phyloP scores from a whole-genome alignment of 352 stramenopile genomes.

The Globisporangium megalacanthum region DNA sequence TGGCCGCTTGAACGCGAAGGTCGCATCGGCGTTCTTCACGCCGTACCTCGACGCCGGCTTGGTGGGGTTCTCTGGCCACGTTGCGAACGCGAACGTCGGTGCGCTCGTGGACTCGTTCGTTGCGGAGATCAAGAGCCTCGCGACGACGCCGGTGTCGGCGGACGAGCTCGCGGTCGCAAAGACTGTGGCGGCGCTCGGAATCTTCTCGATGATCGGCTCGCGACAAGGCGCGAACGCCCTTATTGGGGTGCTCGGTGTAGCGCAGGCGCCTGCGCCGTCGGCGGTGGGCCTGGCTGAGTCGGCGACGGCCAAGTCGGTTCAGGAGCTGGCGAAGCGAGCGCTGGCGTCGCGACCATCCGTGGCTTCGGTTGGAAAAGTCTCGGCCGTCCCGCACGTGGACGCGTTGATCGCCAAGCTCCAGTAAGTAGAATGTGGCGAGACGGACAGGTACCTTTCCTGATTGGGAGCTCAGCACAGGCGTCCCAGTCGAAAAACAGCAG shows the following conservation, averaged over 20 bases:
- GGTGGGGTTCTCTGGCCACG: slow-evolving; percentile 56
- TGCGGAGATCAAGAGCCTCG: slow-evolving; percentile 71
- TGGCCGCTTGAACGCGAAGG: slow-evolving; percentile 57
- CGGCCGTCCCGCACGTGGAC: slow-evolving; percentile 65
- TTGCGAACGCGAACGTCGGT: slow-evolving; percentile 42
- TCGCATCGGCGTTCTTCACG: slow-evolving; percentile 49
- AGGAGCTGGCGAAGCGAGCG: slow-evolving; percentile 75
- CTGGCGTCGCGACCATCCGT: slow-evolving; percentile 67
- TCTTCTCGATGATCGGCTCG: slow-evolving; percentile 28
- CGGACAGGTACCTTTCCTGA: slow-evolving; percentile 9
- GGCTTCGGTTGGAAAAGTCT: slow-evolving; percentile 70
- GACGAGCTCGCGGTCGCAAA: slow-evolving; percentile 76
- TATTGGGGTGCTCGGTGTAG: slow-evolving; percentile 36
- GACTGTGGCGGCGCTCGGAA: slow-evolving; percentile 45
- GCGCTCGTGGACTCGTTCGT: slow-evolving; percentile 65
- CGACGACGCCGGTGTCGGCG: slow-evolving; percentile 43
- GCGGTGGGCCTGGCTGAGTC: slow-evolving; percentile 24
- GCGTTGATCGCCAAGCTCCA: slow-evolving; percentile 70
- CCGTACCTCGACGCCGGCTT: slow-evolving; percentile 62
- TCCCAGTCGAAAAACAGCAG: too few species aligned
- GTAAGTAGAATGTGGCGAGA: slow-evolving; percentile 26
- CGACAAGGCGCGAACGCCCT: slow-evolving; percentile 36
- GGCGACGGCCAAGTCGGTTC: slow-evolving; percentile 61
- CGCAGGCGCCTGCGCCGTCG: slow-evolving; percentile 34
- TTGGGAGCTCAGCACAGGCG: background rate